A percentile compares a stretch with the other conserved stretches of the same genome.
These are phyloP conservation scores for Luvunga scandens DNA, from an alignment of 345 rosid genomes.

Conservation along the genomic window DNA sequence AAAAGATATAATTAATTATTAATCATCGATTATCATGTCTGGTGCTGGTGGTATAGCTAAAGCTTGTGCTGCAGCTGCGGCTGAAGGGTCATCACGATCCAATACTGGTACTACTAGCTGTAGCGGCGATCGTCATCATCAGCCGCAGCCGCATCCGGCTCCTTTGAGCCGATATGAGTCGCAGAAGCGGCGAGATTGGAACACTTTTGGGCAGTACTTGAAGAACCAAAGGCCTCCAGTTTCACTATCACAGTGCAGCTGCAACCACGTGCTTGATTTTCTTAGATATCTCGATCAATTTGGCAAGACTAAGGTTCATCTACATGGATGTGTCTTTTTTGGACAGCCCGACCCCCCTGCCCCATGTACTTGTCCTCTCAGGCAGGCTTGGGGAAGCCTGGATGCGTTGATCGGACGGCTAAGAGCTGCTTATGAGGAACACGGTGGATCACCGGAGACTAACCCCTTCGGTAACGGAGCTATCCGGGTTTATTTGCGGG, in stretches of 20 bases:
- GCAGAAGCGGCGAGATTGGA: slow-evolving; percentile 85
- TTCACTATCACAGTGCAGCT: slow-evolving; percentile 47
- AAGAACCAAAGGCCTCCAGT: slow-evolving; percentile 72
- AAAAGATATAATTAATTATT: not conserved
- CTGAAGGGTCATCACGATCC: slow-evolving; percentile 49
- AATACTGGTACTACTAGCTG: too few species aligned
- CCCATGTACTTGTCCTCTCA: slow-evolving; percentile 73
- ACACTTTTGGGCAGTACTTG: slow-evolving; percentile 79
- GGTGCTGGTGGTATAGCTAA: slow-evolving; percentile 14
- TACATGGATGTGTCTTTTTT: slow-evolving; percentile 65
- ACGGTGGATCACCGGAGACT: slow-evolving; percentile 60
- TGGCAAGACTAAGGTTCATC: slow-evolving; percentile 82
- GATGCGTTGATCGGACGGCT: slow-evolving; percentile 87
- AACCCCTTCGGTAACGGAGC: slow-evolving; percentile 83
- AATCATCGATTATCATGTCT: slow-evolving; percentile 25
- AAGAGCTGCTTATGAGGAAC: slow-evolving; percentile 82
- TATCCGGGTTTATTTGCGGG: slow-evolving; percentile 66
- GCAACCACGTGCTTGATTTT: slow-evolving; percentile 70
- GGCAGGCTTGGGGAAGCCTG: slow-evolving; percentile 93
- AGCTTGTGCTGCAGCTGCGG: slow-evolving; percentile 30
- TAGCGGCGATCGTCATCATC: not conserved
- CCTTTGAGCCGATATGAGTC: slow-evolving; percentile 82
- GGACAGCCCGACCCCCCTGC: slow-evolving; percentile 89
- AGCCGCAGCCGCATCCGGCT: slow-evolving; percentile 14
- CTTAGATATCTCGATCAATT: slow-evolving; percentile 78